A percentile compares a stretch with the other conserved stretches of the same genome.
Conservation (phyloP, 129 eudicot species). For the Centella asiatica region DNA sequence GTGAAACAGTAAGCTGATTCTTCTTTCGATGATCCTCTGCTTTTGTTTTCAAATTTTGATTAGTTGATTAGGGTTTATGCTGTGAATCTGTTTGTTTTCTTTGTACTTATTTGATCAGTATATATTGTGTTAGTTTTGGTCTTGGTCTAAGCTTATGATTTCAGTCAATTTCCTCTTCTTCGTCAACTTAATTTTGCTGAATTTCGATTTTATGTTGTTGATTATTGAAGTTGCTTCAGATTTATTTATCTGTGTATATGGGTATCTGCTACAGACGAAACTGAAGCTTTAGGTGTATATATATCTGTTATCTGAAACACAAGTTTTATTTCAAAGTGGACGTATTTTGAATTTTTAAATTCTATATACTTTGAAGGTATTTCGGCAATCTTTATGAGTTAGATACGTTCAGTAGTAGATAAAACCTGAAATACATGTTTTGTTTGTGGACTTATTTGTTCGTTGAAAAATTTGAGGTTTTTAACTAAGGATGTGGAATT, state of each 20-base stretch:
- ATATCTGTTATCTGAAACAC: too few species aligned
- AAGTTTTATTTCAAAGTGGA: too few species aligned
- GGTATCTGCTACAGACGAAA: not conserved
- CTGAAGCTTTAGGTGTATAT: too few species aligned
- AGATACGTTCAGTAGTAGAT: too few species aligned
- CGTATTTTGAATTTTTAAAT: too few species aligned
- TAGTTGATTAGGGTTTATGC: slow-evolving; percentile 15
- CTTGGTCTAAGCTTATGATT: not conserved
- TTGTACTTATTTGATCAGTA: not conserved
- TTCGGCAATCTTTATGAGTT: too few species aligned
- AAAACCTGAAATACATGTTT: too few species aligned
- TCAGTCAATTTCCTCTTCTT: not conserved
- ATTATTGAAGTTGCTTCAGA: not conserved
- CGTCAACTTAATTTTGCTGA: not conserved
- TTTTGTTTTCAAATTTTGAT: slow-evolving; percentile 10
- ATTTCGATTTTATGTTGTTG: not conserved
- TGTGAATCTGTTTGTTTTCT: not conserved
- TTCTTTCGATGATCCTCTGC: not conserved
- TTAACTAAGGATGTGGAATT: too few species aligned
- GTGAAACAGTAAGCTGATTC: slow-evolving; percentile 13
- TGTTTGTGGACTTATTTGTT: too few species aligned
- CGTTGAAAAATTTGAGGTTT: too few species aligned
- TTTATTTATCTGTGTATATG: not conserved
- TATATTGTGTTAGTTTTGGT: not conserved
- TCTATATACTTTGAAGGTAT: too few species aligned